Evolutionary conservation across 75 land plant genomes (phyloP).

Genomic region (Sequoia sempervirens): DNA sequence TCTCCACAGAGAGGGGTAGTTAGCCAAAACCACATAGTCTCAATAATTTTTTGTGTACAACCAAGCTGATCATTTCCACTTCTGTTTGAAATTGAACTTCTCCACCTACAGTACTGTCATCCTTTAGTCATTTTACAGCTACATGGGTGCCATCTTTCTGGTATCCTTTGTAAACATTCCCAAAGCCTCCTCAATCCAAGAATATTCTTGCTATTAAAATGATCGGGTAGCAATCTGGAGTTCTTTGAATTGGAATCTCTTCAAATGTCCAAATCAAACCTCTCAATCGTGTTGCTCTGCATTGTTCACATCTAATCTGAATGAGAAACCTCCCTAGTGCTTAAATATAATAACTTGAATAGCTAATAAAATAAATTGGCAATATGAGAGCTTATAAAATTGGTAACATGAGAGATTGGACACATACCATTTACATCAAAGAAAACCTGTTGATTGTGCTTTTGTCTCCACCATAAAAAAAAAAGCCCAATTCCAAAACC

Average conservation of each 20-base stretch:
- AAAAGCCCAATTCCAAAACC: constrained; percentile 33
- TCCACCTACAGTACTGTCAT: no score
- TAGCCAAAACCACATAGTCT: constrained; percentile 10
- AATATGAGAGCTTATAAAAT: background rate
- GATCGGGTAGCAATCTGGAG: no score
- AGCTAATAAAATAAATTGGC: background rate
- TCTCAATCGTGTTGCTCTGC: constrained; percentile 57
- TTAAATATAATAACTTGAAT: background rate
- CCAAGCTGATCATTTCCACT: no score
- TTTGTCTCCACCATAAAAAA: constrained; percentile 54
- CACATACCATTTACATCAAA: constrained; percentile 29
- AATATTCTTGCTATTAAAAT: no score
- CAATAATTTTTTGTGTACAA: no score
- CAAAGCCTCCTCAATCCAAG: no score
- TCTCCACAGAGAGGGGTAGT: constrained; percentile 51
- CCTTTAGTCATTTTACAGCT: no score
- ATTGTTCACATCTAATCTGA: background rate
- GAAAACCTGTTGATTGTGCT: constrained; percentile 49
- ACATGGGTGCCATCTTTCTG: no score
- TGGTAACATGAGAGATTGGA: background rate
- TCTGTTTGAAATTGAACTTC: no score
- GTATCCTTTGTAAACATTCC: no score
- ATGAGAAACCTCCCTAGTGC: background rate
- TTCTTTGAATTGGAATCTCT: constrained; percentile 41
- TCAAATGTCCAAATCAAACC: constrained; percentile 63